A percentile compares a stretch with the other conserved stretches of the same genome.
Evolutionary conservation across 2,329 filamentous ascomycete genomes (phyloP).

Genomic region (Sarocladium brachiariae): DNA sequence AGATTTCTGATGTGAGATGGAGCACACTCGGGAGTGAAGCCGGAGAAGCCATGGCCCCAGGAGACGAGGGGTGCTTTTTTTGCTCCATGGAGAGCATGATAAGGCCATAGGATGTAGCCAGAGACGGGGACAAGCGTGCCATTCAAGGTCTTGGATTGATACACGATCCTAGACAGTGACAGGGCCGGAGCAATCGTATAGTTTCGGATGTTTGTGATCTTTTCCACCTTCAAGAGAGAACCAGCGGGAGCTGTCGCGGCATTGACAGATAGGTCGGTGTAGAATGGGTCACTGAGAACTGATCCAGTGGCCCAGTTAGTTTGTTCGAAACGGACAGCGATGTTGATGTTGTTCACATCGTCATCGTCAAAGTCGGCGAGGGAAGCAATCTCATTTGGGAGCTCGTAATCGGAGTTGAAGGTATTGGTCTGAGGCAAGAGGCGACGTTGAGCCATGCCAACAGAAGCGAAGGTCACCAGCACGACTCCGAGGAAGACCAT

Average conservation of each 20-base stretch:
- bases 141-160: conserved; percentile 37
- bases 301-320: conserved; percentile 24
- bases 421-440: conserved; percentile 12
- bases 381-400: conserved; percentile 19
- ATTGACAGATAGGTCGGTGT: conserved; percentile 22
- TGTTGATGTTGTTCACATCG: conserved; percentile 16
- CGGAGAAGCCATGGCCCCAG: conserved; percentile 40
- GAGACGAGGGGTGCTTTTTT: conserved; percentile 25
- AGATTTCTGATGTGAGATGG: conserved; percentile 35
- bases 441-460: neutral
- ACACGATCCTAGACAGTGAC: conserved; percentile 41
- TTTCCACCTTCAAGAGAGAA: conserved; percentile 32
- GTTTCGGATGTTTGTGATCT: conserved; percentile 26
- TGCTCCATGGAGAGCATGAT: conserved; percentile 9
- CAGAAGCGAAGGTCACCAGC: neutral
- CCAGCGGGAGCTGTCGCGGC: conserved; percentile 23
- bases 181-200: conserved; percentile 35
- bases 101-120: conserved; percentile 45
- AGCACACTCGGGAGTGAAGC: conserved; percentile 28
- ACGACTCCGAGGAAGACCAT: neutral
- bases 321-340: conserved; percentile 13
- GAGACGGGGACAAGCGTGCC: conserved; percentile 39
- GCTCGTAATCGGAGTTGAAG: conserved; percentile 24
- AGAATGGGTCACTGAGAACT: conserved; percentile 31
- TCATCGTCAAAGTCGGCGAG: conserved; percentile 15